Percentiles rank a stretch among this genome's conserved stretches.
Conservation (phyloP, 2,329 filamentous ascomycete species). For the Epichloe hybrida region DNA sequence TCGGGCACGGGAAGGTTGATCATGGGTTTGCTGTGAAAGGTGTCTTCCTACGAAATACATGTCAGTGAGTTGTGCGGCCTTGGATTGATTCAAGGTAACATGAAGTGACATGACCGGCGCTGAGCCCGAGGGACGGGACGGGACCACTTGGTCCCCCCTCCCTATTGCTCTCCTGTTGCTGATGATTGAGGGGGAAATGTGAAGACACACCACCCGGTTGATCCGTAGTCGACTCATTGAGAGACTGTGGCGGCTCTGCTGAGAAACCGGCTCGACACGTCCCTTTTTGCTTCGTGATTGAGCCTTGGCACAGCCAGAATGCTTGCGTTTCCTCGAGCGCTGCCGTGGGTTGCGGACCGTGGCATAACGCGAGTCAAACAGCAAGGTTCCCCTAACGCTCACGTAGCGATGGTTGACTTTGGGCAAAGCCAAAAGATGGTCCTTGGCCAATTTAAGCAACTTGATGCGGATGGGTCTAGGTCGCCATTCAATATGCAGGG, state of each 20-base stretch:
- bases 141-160: too few relatives aligned
- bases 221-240: slow-evolving; percentile 2
- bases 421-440: slow-evolving; percentile 8
- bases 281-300: background rate
- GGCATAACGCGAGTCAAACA: slow-evolving; percentile 5
- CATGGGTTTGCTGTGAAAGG: too few relatives aligned
- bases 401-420: slow-evolving; percentile 7
- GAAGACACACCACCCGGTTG: background rate
- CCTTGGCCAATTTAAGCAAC: background rate
- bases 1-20: too few relatives aligned
- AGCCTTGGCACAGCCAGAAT: background rate
- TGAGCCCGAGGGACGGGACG: too few relatives aligned
- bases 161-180: too few relatives aligned
- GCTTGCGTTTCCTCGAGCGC: background rate
- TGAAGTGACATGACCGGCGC: too few relatives aligned
- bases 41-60: too few relatives aligned
- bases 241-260: background rate
- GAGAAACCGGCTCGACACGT: background rate
- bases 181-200: background rate
- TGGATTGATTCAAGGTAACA: too few relatives aligned
- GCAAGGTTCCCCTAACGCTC: background rate
- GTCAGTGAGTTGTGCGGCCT: too few relatives aligned
- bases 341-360: background rate
- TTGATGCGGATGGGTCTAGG: background rate
- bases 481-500: background rate